These are phyloP conservation scores for Puccinia horiana DNA, from an alignment of 1,284 basidiomycete species.

Conservation along the genomic window DNA sequence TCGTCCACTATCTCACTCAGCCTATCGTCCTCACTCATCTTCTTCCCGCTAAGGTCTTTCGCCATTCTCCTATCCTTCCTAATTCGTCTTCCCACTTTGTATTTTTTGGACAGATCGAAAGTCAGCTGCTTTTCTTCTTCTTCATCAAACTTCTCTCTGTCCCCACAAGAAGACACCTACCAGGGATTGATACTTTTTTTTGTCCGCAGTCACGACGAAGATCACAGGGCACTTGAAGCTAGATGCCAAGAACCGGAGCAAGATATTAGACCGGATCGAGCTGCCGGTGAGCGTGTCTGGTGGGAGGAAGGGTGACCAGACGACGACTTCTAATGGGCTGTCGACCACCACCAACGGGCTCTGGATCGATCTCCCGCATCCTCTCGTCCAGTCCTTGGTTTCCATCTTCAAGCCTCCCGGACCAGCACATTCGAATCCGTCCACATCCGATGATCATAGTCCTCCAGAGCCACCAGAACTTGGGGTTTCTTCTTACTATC, in stretches of 20 bases:
- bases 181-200: not conserved
- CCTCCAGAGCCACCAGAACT: not conserved
- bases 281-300: not conserved
- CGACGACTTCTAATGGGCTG: not conserved
- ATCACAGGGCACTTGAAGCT: slow-evolving; percentile 23
- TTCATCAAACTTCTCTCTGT: not conserved
- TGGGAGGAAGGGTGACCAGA: not conserved
- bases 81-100: slow-evolving; percentile 24
- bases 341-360: not conserved
- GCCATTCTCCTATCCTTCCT: slow-evolving; percentile 12
- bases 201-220: slow-evolving; percentile 3
- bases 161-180: not conserved
- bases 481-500: not conserved
- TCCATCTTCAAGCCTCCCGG: slow-evolving; percentile 1
- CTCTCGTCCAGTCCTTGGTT: not conserved
- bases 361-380: slow-evolving; percentile 14
- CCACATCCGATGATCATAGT: too few relatives aligned
- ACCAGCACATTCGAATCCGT: too few relatives aligned
- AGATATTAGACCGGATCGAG: slow-evolving; percentile 32
- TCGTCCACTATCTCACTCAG: slow-evolving; percentile 34
- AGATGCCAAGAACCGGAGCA: slow-evolving; percentile 14
- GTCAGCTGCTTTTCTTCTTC: not conserved
- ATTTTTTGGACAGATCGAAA: slow-evolving; percentile 5
- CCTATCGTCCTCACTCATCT: not conserved
- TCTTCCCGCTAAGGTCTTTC: not conserved